phyloP scores from a whole-genome alignment of 345 rosid species.

The Stellera chamaejasme region DNA sequence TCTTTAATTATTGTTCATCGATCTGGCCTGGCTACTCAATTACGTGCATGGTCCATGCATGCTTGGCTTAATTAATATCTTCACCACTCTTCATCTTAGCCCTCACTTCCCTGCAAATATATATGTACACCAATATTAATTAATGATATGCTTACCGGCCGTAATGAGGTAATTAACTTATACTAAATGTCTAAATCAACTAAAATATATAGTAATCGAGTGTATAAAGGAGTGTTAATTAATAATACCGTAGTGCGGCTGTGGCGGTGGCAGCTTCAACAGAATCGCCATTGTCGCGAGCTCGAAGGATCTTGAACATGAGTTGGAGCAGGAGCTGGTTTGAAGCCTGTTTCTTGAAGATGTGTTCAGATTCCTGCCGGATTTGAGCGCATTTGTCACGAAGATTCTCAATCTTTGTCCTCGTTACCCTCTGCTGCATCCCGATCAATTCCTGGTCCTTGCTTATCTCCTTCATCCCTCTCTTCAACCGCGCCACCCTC shows the following conservation, averaged over 20 bases:
- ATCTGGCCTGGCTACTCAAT: too few species aligned
- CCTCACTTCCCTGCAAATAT: too few species aligned
- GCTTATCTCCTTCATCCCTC: neutral
- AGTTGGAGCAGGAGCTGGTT: neutral
- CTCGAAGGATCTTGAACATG: conserved; percentile 5
- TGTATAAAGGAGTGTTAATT: too few species aligned
- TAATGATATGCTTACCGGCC: too few species aligned
- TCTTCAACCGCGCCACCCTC: neutral
- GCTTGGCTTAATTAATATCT: too few species aligned
- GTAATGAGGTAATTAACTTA: too few species aligned
- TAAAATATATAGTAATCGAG: too few species aligned
- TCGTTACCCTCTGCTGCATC: neutral
- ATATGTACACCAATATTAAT: too few species aligned
- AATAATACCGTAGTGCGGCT: conserved; percentile 3
- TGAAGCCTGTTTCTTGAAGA: neutral
- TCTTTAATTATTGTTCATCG: too few species aligned
- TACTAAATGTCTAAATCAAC: too few species aligned
- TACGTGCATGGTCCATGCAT: too few species aligned
- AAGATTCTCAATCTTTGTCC: neutral
- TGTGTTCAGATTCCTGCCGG: conserved; percentile 2
- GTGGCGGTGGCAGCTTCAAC: neutral
- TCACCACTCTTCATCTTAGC: too few species aligned
- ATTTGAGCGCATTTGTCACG: neutral
- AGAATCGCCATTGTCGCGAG: neutral
- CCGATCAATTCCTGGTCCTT: neutral